Conservation (phyloP, 345 rosid genomes). For the Lepidium africanum region DNA sequence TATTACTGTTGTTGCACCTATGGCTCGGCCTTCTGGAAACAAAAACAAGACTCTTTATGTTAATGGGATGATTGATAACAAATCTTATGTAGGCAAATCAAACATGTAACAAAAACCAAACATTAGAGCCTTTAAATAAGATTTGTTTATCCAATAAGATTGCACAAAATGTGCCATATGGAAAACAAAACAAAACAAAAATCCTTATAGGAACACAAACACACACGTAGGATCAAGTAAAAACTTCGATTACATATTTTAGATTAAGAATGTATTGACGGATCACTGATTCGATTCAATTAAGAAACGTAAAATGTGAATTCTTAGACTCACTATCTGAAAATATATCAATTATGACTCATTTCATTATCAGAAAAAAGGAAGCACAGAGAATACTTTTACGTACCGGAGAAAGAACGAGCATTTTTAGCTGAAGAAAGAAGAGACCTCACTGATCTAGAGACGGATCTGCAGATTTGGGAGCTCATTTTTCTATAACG, state of each 20-base stretch:
- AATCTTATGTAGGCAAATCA: not conserved
- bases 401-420: conserved; percentile 47
- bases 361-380: not conserved
- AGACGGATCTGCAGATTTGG: conserved; percentile 54
- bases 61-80: not conserved
- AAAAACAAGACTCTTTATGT: not conserved
- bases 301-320: not conserved
- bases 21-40: conserved; percentile 54
- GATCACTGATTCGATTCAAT: not conserved
- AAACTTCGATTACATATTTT: not conserved
- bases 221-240: not conserved
- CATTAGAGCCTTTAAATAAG: not conserved
- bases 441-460: conserved; percentile 59
- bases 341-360: not conserved
- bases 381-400: not conserved
- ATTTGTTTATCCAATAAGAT: not conserved
- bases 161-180: not conserved
- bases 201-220: no score
- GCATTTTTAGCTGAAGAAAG: conserved; percentile 34
- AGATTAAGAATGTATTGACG: not conserved
- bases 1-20: conserved; percentile 57
- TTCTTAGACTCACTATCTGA: not conserved
- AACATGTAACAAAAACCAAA: not conserved
- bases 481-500: conserved; percentile 41
- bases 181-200: not conserved